Percentiles rank a stretch among this genome's conserved stretches.
Evolutionary conservation across 106 monocot genomes (phyloP).

Genomic region (Vanilla planifolia): DNA sequence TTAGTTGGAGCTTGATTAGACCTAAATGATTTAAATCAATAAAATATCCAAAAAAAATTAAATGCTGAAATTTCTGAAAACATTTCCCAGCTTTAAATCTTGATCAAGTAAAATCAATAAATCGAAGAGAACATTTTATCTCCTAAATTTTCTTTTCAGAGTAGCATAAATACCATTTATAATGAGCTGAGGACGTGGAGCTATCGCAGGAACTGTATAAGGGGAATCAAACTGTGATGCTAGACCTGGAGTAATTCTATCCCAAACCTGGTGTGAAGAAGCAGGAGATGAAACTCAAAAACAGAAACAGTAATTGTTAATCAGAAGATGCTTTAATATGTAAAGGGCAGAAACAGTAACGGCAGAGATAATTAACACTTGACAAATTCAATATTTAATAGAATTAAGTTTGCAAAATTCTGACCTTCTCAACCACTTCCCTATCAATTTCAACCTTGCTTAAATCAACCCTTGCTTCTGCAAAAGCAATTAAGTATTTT

Average conservation of each 20-base stretch:
- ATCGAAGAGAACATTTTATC: not conserved
- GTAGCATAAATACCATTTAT: conserved; percentile 45
- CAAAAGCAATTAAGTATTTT: conserved; percentile 4
- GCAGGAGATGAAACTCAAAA: not conserved
- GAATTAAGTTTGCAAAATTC: conserved; percentile 1
- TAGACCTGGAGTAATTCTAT: conserved; percentile 90
- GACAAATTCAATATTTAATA: not conserved
- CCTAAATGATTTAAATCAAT: no score
- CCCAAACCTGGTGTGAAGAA: conserved; percentile 68
- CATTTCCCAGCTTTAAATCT: no score
- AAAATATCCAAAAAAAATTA: no score
- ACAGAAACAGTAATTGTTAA: conserved; percentile 7
- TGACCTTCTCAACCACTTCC: conserved; percentile 84
- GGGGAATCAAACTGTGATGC: conserved; percentile 77
- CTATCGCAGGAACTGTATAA: conserved; percentile 53
- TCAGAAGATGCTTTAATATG: not conserved
- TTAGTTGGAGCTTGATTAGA: no score
- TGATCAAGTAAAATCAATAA: no score
- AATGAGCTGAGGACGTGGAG: conserved; percentile 64
- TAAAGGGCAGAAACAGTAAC: not conserved
- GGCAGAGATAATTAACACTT: not conserved
- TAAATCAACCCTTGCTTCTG: conserved; percentile 77
- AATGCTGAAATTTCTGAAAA: no score
- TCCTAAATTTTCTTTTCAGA: not conserved
- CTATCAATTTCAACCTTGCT: conserved; percentile 70